Evolutionary conservation across 2,329 filamentous ascomycete species (phyloP).

Genomic region (Nectriaceae sp.): DNA sequence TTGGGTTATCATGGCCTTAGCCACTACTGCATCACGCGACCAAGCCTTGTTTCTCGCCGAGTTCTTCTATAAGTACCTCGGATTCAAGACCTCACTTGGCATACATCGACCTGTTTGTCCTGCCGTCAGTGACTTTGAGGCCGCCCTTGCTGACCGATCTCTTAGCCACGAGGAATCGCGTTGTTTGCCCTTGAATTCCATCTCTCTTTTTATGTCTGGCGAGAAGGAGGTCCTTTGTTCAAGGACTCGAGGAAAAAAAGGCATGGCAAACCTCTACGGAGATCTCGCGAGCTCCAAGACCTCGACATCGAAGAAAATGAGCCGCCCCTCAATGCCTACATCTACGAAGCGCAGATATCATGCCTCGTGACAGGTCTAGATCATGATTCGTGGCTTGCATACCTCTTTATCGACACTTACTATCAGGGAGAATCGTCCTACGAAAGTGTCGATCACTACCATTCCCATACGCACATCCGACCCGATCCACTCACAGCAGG

Average conservation of each 20-base stretch:
- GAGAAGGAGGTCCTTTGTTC: background rate
- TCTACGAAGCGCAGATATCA: slow-evolving; percentile 6
- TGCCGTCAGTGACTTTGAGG: background rate
- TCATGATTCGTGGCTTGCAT: slow-evolving; percentile 3
- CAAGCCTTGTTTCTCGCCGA: slow-evolving; percentile 4
- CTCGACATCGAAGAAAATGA: background rate
- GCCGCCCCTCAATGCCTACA: background rate
- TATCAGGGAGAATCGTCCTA: slow-evolving; percentile 2
- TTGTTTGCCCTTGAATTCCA: slow-evolving; percentile 3
- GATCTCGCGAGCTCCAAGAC: slow-evolving; percentile 1
- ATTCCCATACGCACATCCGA: background rate
- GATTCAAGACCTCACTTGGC: slow-evolving; percentile 1
- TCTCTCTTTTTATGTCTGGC: slow-evolving; percentile 3
- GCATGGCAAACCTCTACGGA: slow-evolving; percentile 2
- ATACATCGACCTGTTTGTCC: slow-evolving; percentile 1
- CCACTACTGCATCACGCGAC: background rate
- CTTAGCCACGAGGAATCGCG: background rate
- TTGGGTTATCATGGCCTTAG: slow-evolving; percentile 1
- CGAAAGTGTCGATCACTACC: slow-evolving; percentile 1
- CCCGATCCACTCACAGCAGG: slow-evolving; percentile 2
- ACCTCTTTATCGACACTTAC: slow-evolving; percentile 4
- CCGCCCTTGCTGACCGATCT: background rate
- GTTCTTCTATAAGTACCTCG: slow-evolving; percentile 6
- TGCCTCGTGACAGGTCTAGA: slow-evolving; percentile 6
- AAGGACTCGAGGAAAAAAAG: slow-evolving; percentile 1